Conservation (phyloP, 495 filamentous ascomycete species). For the Xylaria cubensis region DNA sequence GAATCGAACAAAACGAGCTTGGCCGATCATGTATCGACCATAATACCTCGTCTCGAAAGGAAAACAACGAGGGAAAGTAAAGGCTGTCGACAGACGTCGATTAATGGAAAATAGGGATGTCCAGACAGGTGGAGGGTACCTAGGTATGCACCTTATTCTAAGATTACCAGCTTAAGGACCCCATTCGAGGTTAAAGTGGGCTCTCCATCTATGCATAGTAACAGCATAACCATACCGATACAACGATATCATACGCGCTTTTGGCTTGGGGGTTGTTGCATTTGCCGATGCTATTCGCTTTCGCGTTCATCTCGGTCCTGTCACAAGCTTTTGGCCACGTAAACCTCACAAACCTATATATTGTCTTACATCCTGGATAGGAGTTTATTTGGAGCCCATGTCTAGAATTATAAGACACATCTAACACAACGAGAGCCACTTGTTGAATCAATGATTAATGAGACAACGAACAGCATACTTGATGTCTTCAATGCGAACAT, state of each 20-base stretch:
- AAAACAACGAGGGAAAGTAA: slow-evolving; percentile 4
- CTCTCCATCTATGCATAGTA: background rate
- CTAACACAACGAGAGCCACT: background rate
- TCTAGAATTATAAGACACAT: background rate
- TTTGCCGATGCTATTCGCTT: background rate
- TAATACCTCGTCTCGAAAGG: slow-evolving; percentile 11
- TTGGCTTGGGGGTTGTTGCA: background rate
- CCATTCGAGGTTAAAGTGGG: background rate
- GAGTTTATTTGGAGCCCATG: background rate
- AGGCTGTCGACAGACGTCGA: slow-evolving; percentile 18
- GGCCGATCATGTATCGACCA: slow-evolving; percentile 9
- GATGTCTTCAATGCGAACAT: background rate
- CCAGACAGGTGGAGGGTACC: background rate
- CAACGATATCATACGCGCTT: background rate
- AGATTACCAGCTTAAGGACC: background rate
- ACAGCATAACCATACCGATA: background rate
- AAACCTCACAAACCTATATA: background rate
- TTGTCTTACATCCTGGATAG: background rate
- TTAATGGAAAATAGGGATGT: slow-evolving; percentile 26
- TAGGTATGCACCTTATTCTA: background rate
- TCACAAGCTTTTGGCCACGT: slow-evolving; percentile 24
- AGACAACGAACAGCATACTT: background rate
- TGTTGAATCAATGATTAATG: background rate
- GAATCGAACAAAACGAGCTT: slow-evolving; percentile 12
- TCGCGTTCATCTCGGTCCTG: background rate